These are phyloP conservation scores for Tinospora cordifolia DNA, from an alignment of 164 flowering plant genomes.

Conservation along the genomic window DNA sequence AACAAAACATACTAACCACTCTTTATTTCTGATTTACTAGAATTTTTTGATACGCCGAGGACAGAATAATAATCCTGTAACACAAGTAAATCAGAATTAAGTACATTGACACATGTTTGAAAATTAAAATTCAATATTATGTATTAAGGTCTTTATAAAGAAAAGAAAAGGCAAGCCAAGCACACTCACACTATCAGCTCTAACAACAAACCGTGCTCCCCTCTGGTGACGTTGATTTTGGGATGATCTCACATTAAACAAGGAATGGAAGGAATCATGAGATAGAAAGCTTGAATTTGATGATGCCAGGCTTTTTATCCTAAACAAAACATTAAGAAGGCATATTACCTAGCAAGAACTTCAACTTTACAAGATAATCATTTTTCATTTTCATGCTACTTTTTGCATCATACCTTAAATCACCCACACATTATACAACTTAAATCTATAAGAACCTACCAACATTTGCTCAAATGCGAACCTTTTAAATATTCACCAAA, in stretches of 20 bases:
- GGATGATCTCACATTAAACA: conserved; percentile 30
- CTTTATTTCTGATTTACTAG: conserved; percentile 88
- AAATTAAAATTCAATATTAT: too few relatives aligned
- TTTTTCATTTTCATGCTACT: background rate
- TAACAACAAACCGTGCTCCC: conserved; percentile 56
- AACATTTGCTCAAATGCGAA: too few relatives aligned
- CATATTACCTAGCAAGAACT: background rate
- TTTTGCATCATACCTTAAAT: background rate
- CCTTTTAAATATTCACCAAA: too few relatives aligned
- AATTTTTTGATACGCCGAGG: conserved; percentile 78
- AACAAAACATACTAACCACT: conserved; percentile 45
- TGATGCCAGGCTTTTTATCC: conserved; percentile 35
- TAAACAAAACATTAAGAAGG: conserved; percentile 19
- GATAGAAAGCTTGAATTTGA: conserved; percentile 47
- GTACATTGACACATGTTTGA: too few relatives aligned
- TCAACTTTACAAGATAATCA: background rate
- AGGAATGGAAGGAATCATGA: conserved; percentile 33
- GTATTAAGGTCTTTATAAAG: too few relatives aligned
- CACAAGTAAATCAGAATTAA: conserved; percentile 2
- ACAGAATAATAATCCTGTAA: conserved; percentile 71
- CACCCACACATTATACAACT: background rate
- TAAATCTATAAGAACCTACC: too few relatives aligned
- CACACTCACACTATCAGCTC: conserved; percentile 68
- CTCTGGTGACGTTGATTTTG: conserved; percentile 31
- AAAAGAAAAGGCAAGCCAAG: background rate